Evolutionary conservation across 2,329 filamentous ascomycete genomes (phyloP).

Genomic region (Tolypocladium tundrense): DNA sequence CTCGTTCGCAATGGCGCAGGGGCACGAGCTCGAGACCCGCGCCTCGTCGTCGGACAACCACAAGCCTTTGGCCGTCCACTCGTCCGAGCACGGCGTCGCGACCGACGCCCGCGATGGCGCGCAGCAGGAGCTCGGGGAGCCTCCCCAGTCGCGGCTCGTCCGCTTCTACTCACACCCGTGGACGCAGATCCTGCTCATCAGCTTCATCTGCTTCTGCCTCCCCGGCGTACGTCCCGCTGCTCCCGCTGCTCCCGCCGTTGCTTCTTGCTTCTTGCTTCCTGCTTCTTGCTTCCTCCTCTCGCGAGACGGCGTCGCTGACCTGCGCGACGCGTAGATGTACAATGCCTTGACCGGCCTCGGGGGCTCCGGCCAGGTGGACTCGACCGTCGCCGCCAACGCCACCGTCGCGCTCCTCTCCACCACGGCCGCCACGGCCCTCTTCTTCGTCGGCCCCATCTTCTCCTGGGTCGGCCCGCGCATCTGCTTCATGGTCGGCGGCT

Average conservation of each 20-base stretch:
- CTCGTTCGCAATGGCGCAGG: neutral
- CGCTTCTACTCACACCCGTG: conserved; percentile 30
- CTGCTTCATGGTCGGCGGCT: conserved; percentile 32
- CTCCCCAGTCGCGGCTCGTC: conserved; percentile 9
- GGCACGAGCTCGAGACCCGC: neutral
- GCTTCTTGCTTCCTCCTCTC: neutral
- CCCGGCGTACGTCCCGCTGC: conserved; percentile 24
- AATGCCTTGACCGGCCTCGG: conserved; percentile 34
- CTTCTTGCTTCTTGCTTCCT: too few relatives aligned
- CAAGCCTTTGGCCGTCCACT: neutral
- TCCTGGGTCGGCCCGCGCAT: conserved; percentile 28
- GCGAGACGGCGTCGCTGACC: neutral
- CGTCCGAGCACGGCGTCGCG: neutral
- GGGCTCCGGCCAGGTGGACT: conserved; percentile 33
- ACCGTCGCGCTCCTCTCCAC: conserved; percentile 31
- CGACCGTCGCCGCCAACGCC: conserved; percentile 33
- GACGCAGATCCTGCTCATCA: conserved; percentile 37
- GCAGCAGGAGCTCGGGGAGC: neutral
- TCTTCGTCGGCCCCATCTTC: conserved; percentile 33
- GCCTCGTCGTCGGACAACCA: neutral
- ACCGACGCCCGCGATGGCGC: neutral
- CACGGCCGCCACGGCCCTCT: conserved; percentile 30
- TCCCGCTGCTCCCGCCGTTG: too few relatives aligned
- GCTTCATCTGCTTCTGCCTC: conserved; percentile 37
- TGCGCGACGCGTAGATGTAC: conserved; percentile 27